Evolutionary conservation across 1,139 yeast genomes (phyloP), one percentile per base, ranked within the genome.

Genomic region (Suhomyces ambrosiae): DNA sequence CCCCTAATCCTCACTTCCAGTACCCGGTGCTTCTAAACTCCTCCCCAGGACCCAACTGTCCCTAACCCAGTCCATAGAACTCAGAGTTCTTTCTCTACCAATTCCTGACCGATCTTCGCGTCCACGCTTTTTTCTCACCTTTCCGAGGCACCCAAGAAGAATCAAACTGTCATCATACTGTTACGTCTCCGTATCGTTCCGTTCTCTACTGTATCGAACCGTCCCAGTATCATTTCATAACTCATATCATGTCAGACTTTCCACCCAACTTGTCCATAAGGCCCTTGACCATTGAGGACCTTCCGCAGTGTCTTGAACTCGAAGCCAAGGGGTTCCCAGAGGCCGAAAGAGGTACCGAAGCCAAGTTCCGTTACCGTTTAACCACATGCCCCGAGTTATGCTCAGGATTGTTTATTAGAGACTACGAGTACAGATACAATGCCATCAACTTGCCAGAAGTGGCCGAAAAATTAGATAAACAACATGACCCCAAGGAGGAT

Each of bases 381-480:
- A 74, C 76, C 3, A 79, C 71, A 3, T 89, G 97, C 58, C 97
- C 97, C 8, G 98, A 92, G 60, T 74, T 92, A 44, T 82, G 94
- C 48, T 80, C 90, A 4, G 97, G 97, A 2, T 71, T 92, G 42
- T 90, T 90, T 54, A 71, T 86, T 35, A 76, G 97, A 56, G 81
- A 80, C 41, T 86, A 82, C 60, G 62, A 57, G 21, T 58, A 62
- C 48, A 63, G 60, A 53, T 72, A 62, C 57, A 71, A 63, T 48
- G 68, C 72, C 26, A 65, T 71, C 46, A 73, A 72, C 50, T 60
- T 69, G 47, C 76, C 76, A 1, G 66, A 63, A 21, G 71, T 67
- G 8, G 75, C 76, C 11, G 65, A 62, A 15, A 50, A 49, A 39
- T 57, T 68, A 41, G 64, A 61, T 33, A 49, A 53, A 32, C 59